Percentiles rank a stretch among this genome's conserved stretches.
Evolutionary conservation across 306 rosid species (phyloP).

Genomic region (Fragaria iinumae): DNA sequence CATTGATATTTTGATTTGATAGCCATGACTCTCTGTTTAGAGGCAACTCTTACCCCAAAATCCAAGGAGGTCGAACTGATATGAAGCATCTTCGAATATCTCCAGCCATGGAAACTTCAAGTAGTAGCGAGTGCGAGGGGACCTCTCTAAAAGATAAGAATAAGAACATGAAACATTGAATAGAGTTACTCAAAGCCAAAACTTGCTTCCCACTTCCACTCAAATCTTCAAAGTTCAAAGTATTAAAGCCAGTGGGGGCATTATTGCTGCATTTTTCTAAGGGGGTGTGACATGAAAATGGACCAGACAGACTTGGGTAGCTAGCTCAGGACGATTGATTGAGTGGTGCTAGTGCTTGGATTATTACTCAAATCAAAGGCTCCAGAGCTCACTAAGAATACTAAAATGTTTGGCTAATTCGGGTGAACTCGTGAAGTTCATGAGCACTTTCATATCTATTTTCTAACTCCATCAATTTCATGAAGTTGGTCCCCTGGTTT

Average conservation of each 20-base stretch:
- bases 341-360: background rate
- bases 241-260: conserved; percentile 11
- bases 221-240: conserved; percentile 6
- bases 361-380: background rate
- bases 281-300: conserved; percentile 14
- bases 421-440: background rate
- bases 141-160: conserved; percentile 9
- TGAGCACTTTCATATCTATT: background rate
- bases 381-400: background rate
- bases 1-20: no score
- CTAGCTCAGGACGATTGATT: background rate
- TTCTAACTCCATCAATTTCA: background rate
- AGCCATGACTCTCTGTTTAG: no score
- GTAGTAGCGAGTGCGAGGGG: background rate
- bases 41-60: background rate
- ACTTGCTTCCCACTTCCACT: conserved; percentile 8
- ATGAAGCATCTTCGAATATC: conserved; percentile 3
- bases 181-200: background rate
- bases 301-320: conserved; percentile 8
- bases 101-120: background rate
- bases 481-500: conserved; percentile 4
- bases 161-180: background rate
- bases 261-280: conserved; percentile 2
- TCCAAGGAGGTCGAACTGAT: background rate
- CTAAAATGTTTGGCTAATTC: background rate